Evolutionary conservation across 1,284 basidiomycete genomes (phyloP).

Genomic region (Wallemia ichthyophaga): DNA sequence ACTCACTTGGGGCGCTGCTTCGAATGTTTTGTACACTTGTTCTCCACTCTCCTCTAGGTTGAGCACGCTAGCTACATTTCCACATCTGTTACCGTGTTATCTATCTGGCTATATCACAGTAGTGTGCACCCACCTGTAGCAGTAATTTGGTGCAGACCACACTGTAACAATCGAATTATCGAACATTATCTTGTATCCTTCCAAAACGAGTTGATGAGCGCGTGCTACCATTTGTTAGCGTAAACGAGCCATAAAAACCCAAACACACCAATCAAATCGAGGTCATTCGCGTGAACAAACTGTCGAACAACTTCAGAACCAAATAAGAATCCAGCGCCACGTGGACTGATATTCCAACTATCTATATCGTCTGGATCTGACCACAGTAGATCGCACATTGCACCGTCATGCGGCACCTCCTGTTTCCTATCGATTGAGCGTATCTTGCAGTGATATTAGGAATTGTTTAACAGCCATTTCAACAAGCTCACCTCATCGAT

Average conservation of each 20-base stretch:
- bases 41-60: slow-evolving; percentile 67
- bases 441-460: slow-evolving; percentile 27
- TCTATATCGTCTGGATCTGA: slow-evolving; percentile 89
- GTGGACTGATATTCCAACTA: slow-evolving; percentile 87
- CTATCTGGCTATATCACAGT: neutral
- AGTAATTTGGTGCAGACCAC: slow-evolving; percentile 97
- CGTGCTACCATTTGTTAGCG: slow-evolving; percentile 74
- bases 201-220: slow-evolving; percentile 93
- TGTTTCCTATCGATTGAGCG: slow-evolving; percentile 83
- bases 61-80: slow-evolving; percentile 74
- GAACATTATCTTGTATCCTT: slow-evolving; percentile 96
- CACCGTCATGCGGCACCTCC: slow-evolving; percentile 96
- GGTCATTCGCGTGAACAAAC: slow-evolving; percentile 68
- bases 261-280: slow-evolving; percentile 55
- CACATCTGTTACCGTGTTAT: slow-evolving; percentile 31
- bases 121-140: slow-evolving; percentile 40
- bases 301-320: slow-evolving; percentile 67
- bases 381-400: slow-evolving; percentile 97
- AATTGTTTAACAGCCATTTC: neutral
- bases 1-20: slow-evolving; percentile 35
- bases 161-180: slow-evolving; percentile 86
- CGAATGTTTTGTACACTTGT: slow-evolving; percentile 73
- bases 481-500: slow-evolving; percentile 45
- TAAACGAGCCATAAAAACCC: slow-evolving; percentile 67
- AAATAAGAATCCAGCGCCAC: slow-evolving; percentile 85